phyloP scores from a whole-genome alignment of 139 green algal species.

The Chlorella sp. region DNA sequence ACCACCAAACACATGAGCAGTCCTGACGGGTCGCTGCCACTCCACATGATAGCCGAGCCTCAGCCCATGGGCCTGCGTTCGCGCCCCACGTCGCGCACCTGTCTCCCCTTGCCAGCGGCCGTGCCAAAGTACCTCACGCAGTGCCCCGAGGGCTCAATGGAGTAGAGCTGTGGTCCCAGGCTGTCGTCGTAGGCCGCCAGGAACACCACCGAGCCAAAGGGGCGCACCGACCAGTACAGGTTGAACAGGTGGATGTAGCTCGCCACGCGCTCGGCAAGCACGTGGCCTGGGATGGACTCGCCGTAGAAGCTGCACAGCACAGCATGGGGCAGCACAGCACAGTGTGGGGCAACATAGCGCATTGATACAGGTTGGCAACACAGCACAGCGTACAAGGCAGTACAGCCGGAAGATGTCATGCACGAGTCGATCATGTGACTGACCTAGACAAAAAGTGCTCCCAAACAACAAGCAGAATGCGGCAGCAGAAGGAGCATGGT shows the following conservation, averaged over 20 bases:
- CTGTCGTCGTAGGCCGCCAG: constrained; percentile 74
- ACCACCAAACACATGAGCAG: too few relatives aligned
- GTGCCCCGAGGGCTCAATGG: constrained; percentile 82
- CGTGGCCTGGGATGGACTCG: constrained; percentile 81
- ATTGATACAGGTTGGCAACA: not conserved
- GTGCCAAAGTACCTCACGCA: constrained; percentile 78
- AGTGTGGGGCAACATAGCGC: not conserved
- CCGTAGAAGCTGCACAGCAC: constrained; percentile 88
- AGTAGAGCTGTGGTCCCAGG: constrained; percentile 83
- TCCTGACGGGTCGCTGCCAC: too few relatives aligned
- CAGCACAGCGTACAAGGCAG: too few relatives aligned
- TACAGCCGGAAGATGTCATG: too few relatives aligned
- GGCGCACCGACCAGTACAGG: constrained; percentile 91
- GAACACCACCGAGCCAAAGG: constrained; percentile 75
- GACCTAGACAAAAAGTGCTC: too few relatives aligned
- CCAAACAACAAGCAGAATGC: too few relatives aligned
- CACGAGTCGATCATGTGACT: too few relatives aligned
- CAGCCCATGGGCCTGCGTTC: too few relatives aligned
- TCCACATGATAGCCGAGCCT: too few relatives aligned
- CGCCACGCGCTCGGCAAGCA: constrained; percentile 87
- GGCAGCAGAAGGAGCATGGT: too few relatives aligned
- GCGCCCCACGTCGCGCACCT: too few relatives aligned
- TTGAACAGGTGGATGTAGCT: constrained; percentile 96
- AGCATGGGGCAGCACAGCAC: too few relatives aligned
- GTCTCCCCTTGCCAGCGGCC: constrained; percentile 92